Conservation (phyloP, 2,329 filamentous ascomycete genomes). For the Berkeleyomyces basicola region DNA sequence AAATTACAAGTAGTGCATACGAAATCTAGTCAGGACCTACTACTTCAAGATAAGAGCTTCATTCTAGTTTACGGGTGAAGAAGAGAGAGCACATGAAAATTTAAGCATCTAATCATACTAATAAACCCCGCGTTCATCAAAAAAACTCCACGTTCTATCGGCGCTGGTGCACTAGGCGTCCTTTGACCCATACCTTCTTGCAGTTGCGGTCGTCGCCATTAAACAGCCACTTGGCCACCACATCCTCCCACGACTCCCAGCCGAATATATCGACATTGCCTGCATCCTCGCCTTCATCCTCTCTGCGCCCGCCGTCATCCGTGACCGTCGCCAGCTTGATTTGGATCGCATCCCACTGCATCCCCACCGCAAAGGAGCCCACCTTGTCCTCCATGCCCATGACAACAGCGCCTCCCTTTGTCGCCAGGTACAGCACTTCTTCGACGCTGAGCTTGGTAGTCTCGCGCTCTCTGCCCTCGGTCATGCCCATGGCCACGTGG, state of each 20-base stretch:
- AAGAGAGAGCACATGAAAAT: background rate
- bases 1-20: too few relatives aligned
- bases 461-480: constrained; percentile 24
- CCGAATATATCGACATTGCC: constrained; percentile 79
- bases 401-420: constrained; percentile 69
- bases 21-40: too few relatives aligned
- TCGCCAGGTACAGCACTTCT: constrained; percentile 75
- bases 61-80: too few relatives aligned
- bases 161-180: constrained; percentile 59
- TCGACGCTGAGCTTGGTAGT: constrained; percentile 59
- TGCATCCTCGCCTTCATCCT: constrained; percentile 21
- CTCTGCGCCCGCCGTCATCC: constrained; percentile 22
- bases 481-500: constrained; percentile 42
- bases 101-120: background rate
- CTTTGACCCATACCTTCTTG: constrained; percentile 73
- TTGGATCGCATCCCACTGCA: constrained; percentile 83
- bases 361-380: constrained; percentile 71
- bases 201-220: constrained; percentile 88
- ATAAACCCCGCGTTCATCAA: background rate
- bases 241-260: constrained; percentile 76
- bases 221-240: constrained; percentile 86
- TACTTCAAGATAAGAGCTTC: too few relatives aligned
- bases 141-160: background rate
- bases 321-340: constrained; percentile 43
- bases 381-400: constrained; percentile 56